Evolutionary conservation across 1,139 yeast genomes (phyloP), one percentile per base, ranked within the genome.

Genomic region (Kurtzmaniella quercitrusa): DNA sequence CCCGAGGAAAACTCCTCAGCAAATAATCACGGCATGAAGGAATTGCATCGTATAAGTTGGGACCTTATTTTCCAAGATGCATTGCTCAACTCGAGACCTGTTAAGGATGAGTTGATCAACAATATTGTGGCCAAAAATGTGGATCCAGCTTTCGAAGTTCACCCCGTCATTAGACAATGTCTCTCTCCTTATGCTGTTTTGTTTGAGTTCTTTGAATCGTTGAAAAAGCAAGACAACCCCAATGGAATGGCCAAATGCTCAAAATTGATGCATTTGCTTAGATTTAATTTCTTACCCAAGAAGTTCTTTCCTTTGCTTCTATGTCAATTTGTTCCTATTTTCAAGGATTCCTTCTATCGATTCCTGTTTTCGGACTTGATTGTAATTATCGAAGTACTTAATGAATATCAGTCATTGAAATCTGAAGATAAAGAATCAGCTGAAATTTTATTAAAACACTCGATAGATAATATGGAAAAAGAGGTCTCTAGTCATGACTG

Each of bases 121-220:
- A 71, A 78, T 39, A 67, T 79, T 33, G 74, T 80, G n/a, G 61
- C 63, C 38, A 71, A 69, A 39, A 50, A 62, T n/a, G 64, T 66
- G 1, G 65, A 60, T 38, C 49, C 55, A 3, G 58, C 59, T 5
- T 61, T 76, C 36, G 63, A 63, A 6, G 55, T 75, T 5, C 75
- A 83, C 30, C 80, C 86, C 1, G 68, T 78, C 1, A 74, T 85
- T 47, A 76, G 80, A 50, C 89, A 84, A 59, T 75, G 85, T 38
- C 61, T 85, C 40, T 68, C 93, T 0, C 94, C 94, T 22, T 84
- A 83, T 56, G 91, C 88, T 0, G 83, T 84, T 0, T 63, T 85
- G 39, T 69, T 66, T 43, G 78, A 74, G 47, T 80, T 72, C 50
- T 74, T 72, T 57, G 58, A 61, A 17, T 56, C 63, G 41, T 45